Conservation (phyloP, 106 monocot genomes). For the Dioscorea dumetorum region DNA sequence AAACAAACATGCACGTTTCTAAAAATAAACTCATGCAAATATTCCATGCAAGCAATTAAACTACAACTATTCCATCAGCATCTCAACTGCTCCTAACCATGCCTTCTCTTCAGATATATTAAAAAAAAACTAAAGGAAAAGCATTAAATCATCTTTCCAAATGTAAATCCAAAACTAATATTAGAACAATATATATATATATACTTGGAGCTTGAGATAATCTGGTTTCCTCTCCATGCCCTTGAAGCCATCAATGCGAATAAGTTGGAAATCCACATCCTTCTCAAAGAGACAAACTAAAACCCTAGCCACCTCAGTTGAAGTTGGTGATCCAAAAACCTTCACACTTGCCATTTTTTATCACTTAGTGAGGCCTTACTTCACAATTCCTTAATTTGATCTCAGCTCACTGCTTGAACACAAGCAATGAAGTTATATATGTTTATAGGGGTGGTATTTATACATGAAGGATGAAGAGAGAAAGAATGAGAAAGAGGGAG, state of each 20-base stretch:
- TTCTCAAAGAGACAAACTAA: slow-evolving; percentile 67
- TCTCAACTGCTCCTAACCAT: too few species aligned
- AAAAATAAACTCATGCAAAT: neutral
- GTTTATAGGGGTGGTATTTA: slow-evolving; percentile 7
- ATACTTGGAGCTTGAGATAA: slow-evolving; percentile 52
- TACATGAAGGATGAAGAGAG: neutral
- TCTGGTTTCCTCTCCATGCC: slow-evolving; percentile 31
- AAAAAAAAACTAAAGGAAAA: too few species aligned
- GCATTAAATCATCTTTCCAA: too few species aligned
- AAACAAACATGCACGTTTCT: neutral
- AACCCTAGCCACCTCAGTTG: slow-evolving; percentile 56
- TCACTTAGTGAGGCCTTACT: neutral
- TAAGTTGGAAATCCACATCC: slow-evolving; percentile 62
- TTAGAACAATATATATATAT: neutral
- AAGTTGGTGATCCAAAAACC: slow-evolving; percentile 57
- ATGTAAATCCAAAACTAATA: too few species aligned
- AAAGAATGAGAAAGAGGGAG: neutral
- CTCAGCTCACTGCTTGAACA: neutral
- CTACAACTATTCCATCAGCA: too few species aligned
- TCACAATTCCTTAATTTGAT: neutral
- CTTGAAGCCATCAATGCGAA: slow-evolving; percentile 44
- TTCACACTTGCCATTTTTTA: slow-evolving; percentile 34
- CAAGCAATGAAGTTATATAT: neutral
- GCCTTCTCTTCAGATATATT: too few species aligned
- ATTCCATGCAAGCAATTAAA: neutral